Percentiles rank a stretch among this genome's conserved stretches.
These are phyloP conservation scores for Metschnikowia anglica DNA, from an alignment of 805 yeast species.

Conservation along the genomic window DNA sequence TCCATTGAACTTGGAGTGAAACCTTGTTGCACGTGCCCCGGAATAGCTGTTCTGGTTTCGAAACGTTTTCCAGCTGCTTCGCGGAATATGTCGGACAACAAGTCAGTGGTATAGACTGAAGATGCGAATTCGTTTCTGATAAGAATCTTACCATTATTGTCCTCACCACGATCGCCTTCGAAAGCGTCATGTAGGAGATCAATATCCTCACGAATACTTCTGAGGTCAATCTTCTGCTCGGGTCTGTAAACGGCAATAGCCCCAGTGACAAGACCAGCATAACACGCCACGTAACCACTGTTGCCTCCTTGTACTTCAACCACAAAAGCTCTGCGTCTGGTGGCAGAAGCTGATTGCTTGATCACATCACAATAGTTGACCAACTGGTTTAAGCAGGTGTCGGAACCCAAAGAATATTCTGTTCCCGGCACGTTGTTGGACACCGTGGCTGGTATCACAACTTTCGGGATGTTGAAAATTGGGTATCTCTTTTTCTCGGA, in stretches of 20 bases:
- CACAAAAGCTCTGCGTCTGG: conserved; percentile 91
- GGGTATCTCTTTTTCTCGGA: conserved; percentile 79
- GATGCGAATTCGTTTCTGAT: conserved; percentile 85
- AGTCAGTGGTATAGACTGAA: conserved; percentile 73
- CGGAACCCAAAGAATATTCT: conserved; percentile 92
- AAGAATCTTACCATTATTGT: conserved; percentile 80
- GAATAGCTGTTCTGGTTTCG: conserved; percentile 92
- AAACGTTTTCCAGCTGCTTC: conserved; percentile 75
- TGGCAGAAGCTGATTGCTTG: conserved; percentile 91
- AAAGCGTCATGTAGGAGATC: conserved; percentile 62
- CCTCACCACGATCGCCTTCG: conserved; percentile 71
- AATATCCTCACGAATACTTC: conserved; percentile 21
- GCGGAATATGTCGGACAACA: conserved; percentile 79
- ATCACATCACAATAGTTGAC: conserved; percentile 93
- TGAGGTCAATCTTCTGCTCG: conserved; percentile 68
- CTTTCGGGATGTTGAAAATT: conserved; percentile 91
- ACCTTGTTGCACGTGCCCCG: conserved; percentile 99
- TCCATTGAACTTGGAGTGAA: conserved; percentile 94
- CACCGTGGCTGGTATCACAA: conserved; percentile 90
- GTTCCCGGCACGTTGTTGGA: conserved; percentile 99
- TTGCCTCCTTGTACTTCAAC: conserved; percentile 99
- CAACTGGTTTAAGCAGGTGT: conserved; percentile 90
- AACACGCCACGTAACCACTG: conserved; percentile 90
- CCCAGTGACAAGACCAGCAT: conserved; percentile 81
- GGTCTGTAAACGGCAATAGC: conserved; percentile 92